These are phyloP conservation scores for Neofusicoccum sp. DNA, from an alignment of 2,329 filamentous ascomycete genomes.

Conservation along the genomic window DNA sequence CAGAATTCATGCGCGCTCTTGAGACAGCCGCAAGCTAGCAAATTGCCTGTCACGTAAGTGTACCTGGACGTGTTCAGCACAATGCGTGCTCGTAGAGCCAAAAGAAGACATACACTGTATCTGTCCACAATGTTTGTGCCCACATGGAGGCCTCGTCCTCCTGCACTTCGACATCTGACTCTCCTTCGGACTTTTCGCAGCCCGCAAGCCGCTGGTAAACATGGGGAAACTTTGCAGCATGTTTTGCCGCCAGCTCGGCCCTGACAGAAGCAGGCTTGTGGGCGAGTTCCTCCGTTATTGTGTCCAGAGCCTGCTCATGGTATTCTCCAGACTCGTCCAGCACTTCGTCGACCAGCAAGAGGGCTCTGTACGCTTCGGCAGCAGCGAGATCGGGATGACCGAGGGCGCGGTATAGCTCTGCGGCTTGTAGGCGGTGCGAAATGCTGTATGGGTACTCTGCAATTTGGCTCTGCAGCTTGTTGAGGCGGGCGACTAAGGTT, in stretches of 20 bases:
- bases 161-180: constrained; percentile 16
- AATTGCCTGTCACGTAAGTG: constrained; percentile 51
- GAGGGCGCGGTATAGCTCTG: constrained; percentile 69
- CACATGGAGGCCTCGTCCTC: constrained; percentile 26
- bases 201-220: neutral
- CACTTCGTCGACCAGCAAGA: constrained; percentile 84
- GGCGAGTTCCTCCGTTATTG: constrained; percentile 39
- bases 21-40: constrained; percentile 65
- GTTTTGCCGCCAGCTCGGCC: neutral
- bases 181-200: neutral
- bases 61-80: constrained; percentile 30
- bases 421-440: constrained; percentile 60
- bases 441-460: constrained; percentile 41
- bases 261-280: neutral
- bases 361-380: constrained; percentile 85
- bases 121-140: constrained; percentile 31
- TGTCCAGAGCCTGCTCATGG: constrained; percentile 66
- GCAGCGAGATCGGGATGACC: constrained; percentile 89
- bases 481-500: neutral
- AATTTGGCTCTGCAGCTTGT: neutral
- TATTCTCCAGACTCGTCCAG: constrained; percentile 80
- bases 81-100: constrained; percentile 18
- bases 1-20: constrained; percentile 69
- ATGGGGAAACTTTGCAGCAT: neutral
- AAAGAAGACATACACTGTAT: constrained; percentile 30